Conservation (phyloP, 2,329 filamentous ascomycete genomes). For the Fusarium sp. region DNA sequence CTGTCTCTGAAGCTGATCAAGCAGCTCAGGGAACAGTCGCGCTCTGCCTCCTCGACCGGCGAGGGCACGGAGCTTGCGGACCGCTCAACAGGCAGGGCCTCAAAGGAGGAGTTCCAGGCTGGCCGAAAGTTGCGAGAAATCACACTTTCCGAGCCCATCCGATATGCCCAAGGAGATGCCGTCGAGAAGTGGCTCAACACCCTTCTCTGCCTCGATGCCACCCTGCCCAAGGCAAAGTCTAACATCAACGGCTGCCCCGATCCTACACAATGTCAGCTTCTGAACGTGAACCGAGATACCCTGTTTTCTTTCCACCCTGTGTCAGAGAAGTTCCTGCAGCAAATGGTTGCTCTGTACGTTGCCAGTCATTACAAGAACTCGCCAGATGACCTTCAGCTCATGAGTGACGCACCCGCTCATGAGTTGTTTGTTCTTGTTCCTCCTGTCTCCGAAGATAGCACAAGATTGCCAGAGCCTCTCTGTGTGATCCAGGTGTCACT, state of each 20-base stretch:
- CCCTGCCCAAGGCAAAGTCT: conserved; percentile 81
- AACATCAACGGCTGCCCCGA: conserved; percentile 86
- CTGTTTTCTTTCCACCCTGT: conserved; percentile 98
- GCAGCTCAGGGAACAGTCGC: conserved; percentile 92
- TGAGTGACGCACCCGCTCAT: conserved; percentile 97
- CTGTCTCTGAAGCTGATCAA: conserved; percentile 97
- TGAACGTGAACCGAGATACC: conserved; percentile 96
- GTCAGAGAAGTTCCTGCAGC: conserved; percentile 95
- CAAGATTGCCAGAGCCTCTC: conserved; percentile 88
- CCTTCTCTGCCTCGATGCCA: conserved; percentile 92
- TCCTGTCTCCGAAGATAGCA: conserved; percentile 81
- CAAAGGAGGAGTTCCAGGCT: conserved; percentile 74
- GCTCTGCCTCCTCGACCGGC: conserved; percentile 67
- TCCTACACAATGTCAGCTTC: conserved; percentile 88
- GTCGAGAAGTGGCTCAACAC: conserved; percentile 98
- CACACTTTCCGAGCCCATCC: conserved; percentile 91
- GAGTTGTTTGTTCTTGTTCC: conserved; percentile 95
- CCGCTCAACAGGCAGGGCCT: conserved; percentile 79
- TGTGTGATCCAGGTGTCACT: conserved; percentile 95
- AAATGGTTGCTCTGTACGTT: conserved; percentile 98
- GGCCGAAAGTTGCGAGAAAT: conserved; percentile 90
- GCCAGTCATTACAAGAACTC: conserved; percentile 99
- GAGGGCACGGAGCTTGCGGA: conserved; percentile 78
- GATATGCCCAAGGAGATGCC: conserved; percentile 89
- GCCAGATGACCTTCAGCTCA: conserved; percentile 96